Evolutionary conservation across 208 protist species (phyloP), one percentile per base, ranked within the genome.

Genomic region (Trypanosoma caninum): DNA sequence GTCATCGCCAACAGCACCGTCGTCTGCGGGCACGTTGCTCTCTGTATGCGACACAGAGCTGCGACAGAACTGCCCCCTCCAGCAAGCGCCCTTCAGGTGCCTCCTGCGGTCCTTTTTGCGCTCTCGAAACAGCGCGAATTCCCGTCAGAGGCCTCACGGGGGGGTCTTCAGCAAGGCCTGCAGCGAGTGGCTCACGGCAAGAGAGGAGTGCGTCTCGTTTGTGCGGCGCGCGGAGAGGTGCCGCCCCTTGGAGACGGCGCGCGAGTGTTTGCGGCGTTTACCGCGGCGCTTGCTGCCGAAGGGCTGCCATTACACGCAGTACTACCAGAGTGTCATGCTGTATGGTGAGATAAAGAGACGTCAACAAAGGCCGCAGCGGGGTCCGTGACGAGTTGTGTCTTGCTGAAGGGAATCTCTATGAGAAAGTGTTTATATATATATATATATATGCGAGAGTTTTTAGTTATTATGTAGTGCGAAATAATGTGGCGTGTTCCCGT

Each of bases 311-410:
- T 30, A 78, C 52, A 90, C 73, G n/a, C 72, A 64, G 44, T 93
- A 93, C 76, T 89, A 88, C 71, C 65, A 64, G n/a, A 79, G 76
- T 28, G 84, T 92, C n/a, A 48, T 74, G 25, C 68, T 92, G 40
- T 68, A 81, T 22, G 79, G 79, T 3, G 72, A 60, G 61, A 57
- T 86, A 58, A 72, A 65, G 54, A 33, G 44, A 25, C 31, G 28
- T 13, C 30, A 53, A 30, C 2, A 4, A 34, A 33, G 6, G 30
- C 16, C 22, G 23, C 8, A 4, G 44, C n/a, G n/a, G n/a, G n/a
- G n/a, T n/a, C n/a, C 44, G 44, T 8, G 18, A 7, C 20, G 2
- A 16, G 10, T 13, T 8, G 35, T 40, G 35, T 8, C 35, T 8
- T 61, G 56, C 56, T 27, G 11, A 13, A 9, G 7, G 25, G 2